Conservation (phyloP, 148 eudicot genomes). For the Rhododendron williamsianum region DNA sequence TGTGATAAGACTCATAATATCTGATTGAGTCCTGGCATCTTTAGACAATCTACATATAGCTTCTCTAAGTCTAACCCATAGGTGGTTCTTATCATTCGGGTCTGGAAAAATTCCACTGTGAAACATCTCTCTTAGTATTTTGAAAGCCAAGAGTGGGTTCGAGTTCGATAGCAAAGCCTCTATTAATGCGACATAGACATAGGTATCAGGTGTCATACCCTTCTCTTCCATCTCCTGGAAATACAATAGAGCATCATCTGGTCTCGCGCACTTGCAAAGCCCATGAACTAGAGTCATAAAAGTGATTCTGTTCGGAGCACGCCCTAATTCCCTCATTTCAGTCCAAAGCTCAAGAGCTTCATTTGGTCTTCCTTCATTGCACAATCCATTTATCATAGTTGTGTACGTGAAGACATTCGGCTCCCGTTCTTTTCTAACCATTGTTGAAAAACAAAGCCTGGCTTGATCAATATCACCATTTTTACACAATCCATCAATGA, state of each 20-base stretch:
- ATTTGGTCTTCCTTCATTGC: conserved; percentile 56
- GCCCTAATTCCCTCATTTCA: conserved; percentile 12
- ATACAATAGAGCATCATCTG: conserved; percentile 47
- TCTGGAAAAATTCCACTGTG: conserved; percentile 32
- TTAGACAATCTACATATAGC: conserved; percentile 41
- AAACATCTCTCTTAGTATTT: conserved; percentile 48
- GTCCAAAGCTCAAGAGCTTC: conserved; percentile 62
- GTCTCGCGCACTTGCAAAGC: conserved; percentile 67
- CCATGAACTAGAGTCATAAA: conserved; percentile 56
- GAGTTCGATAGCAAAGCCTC: conserved; percentile 45
- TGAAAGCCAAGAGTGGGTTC: conserved; percentile 42
- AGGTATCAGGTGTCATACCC: conserved; percentile 29
- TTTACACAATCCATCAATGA: conserved; percentile 87
- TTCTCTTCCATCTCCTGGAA: conserved; percentile 62
- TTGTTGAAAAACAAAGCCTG: conserved; percentile 38
- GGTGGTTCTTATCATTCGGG: conserved; percentile 37
- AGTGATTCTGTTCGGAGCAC: conserved; percentile 16
- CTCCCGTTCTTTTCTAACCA: conserved; percentile 37
- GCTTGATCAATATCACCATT: conserved; percentile 54
- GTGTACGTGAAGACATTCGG: conserved; percentile 51
- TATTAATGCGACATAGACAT: conserved; percentile 17
- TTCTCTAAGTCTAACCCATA: conserved; percentile 35
- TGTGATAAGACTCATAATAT: conserved; percentile 31
- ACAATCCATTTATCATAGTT: conserved; percentile 46
- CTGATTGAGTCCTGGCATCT: conserved; percentile 37